phyloP scores from a whole-genome alignment of 768 basidiomycete species.

The Agrocybe chaxingu region DNA sequence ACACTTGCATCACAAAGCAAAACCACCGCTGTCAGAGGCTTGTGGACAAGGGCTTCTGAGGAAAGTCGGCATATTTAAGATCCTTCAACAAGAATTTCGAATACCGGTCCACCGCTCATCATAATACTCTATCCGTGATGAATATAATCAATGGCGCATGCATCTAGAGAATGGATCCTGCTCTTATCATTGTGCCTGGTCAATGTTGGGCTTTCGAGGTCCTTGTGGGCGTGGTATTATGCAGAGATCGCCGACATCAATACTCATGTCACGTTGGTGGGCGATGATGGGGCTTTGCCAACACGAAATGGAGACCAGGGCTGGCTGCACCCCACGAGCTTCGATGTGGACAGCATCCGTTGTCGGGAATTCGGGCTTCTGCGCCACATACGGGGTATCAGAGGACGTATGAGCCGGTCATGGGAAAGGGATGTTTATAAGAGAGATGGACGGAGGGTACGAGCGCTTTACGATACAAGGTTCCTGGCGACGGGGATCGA shows the following conservation, averaged over 20 bases:
- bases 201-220: too few species aligned
- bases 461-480: not conserved
- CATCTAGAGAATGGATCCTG: too few species aligned
- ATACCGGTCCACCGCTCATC: too few species aligned
- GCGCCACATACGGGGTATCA: constrained; percentile 13
- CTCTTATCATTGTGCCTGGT: too few species aligned
- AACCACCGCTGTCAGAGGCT: too few species aligned
- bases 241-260: constrained; percentile 14
- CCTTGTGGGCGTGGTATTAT: too few species aligned
- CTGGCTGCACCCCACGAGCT: constrained; percentile 15
- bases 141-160: too few species aligned
- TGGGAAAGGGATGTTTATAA: not conserved
- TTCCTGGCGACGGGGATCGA: not conserved
- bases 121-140: too few species aligned
- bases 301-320: constrained; percentile 18
- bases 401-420: not conserved
- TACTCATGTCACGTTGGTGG: constrained; percentile 27
- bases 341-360: constrained; percentile 15
- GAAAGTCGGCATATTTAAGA: too few species aligned
- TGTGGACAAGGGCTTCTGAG: too few species aligned
- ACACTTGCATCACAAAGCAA: too few species aligned
- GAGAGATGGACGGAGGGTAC: constrained; percentile 7
- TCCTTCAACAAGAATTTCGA: too few species aligned
- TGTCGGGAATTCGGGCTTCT: constrained; percentile 16
- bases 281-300: constrained; percentile 14